Conservation (phyloP, 2,329 filamentous ascomycete species). For the Colletotrichum sp. region DNA sequence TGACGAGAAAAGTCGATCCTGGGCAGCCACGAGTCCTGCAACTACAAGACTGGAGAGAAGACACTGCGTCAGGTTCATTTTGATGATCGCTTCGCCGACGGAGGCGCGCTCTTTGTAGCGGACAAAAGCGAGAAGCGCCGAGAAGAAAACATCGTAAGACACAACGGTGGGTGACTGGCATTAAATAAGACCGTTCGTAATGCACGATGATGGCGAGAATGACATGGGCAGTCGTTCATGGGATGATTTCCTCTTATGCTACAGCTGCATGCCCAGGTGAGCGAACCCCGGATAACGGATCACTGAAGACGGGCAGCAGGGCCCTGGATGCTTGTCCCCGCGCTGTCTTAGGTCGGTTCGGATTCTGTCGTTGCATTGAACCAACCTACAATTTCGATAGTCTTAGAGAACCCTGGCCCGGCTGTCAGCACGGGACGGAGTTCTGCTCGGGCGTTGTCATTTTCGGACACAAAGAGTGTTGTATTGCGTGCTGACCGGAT, state of each 20-base stretch:
- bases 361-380: not conserved
- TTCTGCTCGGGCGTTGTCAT: not conserved
- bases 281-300: not conserved
- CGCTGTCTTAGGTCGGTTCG: not conserved
- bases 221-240: not conserved
- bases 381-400: conserved; percentile 1
- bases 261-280: not conserved
- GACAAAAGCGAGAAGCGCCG: not conserved
- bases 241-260: not conserved
- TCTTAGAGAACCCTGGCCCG: not conserved
- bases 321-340: not conserved
- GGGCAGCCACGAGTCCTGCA: not conserved
- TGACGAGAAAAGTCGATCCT: conserved; percentile 5
- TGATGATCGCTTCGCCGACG: not conserved
- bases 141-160: not conserved
- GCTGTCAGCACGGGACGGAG: not conserved
- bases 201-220: not conserved
- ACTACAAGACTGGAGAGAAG: not conserved
- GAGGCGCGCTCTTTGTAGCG: not conserved
- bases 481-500: not conserved
- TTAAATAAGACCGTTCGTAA: not conserved
- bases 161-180: no score
- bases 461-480: not conserved
- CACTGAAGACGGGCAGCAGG: not conserved
- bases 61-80: not conserved